Evolutionary conservation across 176 grass and related monocot genomes (phyloP).

Genomic region (Rhynchospora pubera): DNA sequence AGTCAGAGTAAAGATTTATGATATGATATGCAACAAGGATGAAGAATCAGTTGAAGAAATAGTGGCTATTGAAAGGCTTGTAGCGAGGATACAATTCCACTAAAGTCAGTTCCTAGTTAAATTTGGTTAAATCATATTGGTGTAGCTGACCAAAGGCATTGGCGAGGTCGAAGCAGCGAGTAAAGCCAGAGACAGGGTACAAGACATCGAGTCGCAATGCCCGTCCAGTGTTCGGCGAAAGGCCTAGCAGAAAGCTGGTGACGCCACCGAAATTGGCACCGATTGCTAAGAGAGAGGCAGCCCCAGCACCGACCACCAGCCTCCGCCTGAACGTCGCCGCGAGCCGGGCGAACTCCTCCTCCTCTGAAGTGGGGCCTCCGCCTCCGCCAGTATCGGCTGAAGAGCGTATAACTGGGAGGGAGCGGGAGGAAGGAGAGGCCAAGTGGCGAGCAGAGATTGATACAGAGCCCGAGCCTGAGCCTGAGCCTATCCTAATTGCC

Average conservation of each 20-base stretch:
- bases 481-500: neutral
- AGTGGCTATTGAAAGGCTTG: neutral
- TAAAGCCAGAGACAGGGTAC: constrained; percentile 81
- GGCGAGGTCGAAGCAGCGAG: constrained; percentile 66
- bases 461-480: neutral
- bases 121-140: neutral
- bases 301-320: constrained; percentile 42
- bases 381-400: constrained; percentile 13
- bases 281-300: constrained; percentile 52
- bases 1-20: too few relatives aligned
- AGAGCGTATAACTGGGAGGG: constrained; percentile 13
- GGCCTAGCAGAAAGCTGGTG: constrained; percentile 84
- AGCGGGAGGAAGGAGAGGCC: neutral
- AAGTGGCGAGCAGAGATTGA: neutral
- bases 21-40: too few relatives aligned
- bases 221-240: constrained; percentile 61
- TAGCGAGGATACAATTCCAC: neutral
- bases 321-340: constrained; percentile 65
- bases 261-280: constrained; percentile 80
- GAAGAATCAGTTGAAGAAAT: neutral
- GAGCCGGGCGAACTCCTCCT: constrained; percentile 56
- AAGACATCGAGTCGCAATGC: constrained; percentile 71
- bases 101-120: neutral
- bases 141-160: constrained; percentile 53
- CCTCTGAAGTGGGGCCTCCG: neutral